phyloP scores from a whole-genome alignment of 495 filamentous ascomycete genomes.

The Lophiostoma macrostomum region DNA sequence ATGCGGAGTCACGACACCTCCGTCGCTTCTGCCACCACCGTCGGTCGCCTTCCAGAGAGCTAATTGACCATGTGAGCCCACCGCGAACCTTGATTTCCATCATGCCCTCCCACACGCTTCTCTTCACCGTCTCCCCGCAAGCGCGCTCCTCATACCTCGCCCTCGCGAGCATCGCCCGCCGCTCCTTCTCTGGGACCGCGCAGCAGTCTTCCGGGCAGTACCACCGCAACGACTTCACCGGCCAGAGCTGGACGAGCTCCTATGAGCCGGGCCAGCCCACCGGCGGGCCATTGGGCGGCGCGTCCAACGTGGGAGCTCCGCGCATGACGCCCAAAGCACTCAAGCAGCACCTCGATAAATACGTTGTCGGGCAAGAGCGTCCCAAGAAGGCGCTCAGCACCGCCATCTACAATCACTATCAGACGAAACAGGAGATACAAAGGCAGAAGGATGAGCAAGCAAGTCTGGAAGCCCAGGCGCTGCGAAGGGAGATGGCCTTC shows the following conservation, averaged over 20 bases:
- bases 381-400: slow-evolving; percentile 94
- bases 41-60: too few species aligned
- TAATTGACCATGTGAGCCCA: too few species aligned
- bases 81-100: neutral
- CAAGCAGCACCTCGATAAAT: slow-evolving; percentile 91
- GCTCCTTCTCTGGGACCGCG: slow-evolving; percentile 15
- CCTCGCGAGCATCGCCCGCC: slow-evolving; percentile 38
- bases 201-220: slow-evolving; percentile 45
- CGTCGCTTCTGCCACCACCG: too few species aligned
- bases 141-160: slow-evolving; percentile 44
- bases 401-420: slow-evolving; percentile 97
- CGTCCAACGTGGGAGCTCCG: slow-evolving; percentile 33
- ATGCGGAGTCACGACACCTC: too few species aligned
- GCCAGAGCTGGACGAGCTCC: slow-evolving; percentile 65
- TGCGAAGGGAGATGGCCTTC: slow-evolving; percentile 44
- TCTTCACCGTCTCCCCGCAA: slow-evolving; percentile 32
- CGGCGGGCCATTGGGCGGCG: slow-evolving; percentile 37
- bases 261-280: slow-evolving; percentile 68
- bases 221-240: slow-evolving; percentile 60
- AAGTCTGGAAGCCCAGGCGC: slow-evolving; percentile 55
- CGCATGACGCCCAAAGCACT: slow-evolving; percentile 72
- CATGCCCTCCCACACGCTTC: slow-evolving; percentile 8
- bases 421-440: slow-evolving; percentile 72
- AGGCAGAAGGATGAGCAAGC: slow-evolving; percentile 76
- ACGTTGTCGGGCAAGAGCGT: slow-evolving; percentile 91